Percentiles rank a stretch among this genome's conserved stretches.
Evolutionary conservation across 1,284 basidiomycete species (phyloP).

Genomic region (Pterula multifida): DNA sequence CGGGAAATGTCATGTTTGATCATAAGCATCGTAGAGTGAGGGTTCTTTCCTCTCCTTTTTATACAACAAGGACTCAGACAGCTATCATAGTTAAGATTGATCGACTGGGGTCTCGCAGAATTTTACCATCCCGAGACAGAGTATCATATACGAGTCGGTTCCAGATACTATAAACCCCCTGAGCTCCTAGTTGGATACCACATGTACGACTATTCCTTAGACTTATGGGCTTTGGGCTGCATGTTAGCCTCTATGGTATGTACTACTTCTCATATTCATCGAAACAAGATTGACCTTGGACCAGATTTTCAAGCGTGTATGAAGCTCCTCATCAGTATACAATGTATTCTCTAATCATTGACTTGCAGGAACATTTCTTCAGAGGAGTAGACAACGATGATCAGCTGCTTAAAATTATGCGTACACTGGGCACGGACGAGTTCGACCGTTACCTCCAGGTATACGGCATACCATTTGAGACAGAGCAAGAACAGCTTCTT

Average conservation of each 20-base stretch:
- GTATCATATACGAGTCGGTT: slow-evolving; percentile 86
- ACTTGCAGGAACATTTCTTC: slow-evolving; percentile 69
- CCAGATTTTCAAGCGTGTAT: slow-evolving; percentile 46
- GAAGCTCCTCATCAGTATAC: background rate
- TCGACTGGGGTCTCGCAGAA: slow-evolving; percentile 89
- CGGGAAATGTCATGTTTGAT: slow-evolving; percentile 89
- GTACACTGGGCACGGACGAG: slow-evolving; percentile 78
- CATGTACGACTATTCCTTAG: slow-evolving; percentile 76
- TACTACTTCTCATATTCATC: slow-evolving; percentile 5
- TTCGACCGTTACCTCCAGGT: slow-evolving; percentile 63
- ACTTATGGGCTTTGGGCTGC: slow-evolving; percentile 85
- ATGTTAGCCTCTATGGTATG: slow-evolving; percentile 81
- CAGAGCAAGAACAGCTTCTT: slow-evolving; percentile 55
- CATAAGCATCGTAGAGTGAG: slow-evolving; percentile 64
- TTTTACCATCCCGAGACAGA: slow-evolving; percentile 84
- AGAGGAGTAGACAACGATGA: slow-evolving; percentile 85
- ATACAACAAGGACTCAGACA: slow-evolving; percentile 4
- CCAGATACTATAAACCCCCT: slow-evolving; percentile 83
- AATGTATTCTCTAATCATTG: background rate
- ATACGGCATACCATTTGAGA: slow-evolving; percentile 69
- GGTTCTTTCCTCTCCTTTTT: slow-evolving; percentile 5
- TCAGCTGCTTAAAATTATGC: slow-evolving; percentile 80
- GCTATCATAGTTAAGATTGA: slow-evolving; percentile 52
- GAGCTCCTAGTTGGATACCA: slow-evolving; percentile 83
- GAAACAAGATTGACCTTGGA: background rate